Evolutionary conservation across 2,329 filamentous ascomycete species (phyloP), one percentile per base, ranked within the genome.

Genomic region (Colletotrichum salicis): DNA sequence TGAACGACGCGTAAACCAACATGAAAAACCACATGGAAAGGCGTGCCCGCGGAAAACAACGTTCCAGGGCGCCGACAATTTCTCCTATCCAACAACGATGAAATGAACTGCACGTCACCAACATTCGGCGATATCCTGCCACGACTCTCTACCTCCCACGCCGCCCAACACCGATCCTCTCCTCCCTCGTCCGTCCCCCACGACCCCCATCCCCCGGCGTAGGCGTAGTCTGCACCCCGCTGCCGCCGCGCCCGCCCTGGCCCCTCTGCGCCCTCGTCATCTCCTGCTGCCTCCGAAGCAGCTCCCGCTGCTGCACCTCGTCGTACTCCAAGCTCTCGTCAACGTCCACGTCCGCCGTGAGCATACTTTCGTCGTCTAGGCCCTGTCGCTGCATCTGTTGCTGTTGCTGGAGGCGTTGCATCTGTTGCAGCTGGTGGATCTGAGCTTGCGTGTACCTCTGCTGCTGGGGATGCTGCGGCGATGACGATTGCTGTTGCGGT

Each of bases 141-240:
- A 41, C 15, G 3, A 41, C 2, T 41, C 37, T 41, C 59, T 67
- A 71, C 71, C 74, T 67, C 64, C 74, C 74, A 66, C 74, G 73
- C 70, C 76, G 76, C 74, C 74, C 71, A 10, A 83, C 78, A 1
- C 82, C 82, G 63, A 84, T 83, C 64, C 83, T 78, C 55, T 83
- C 82, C 13, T 84, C 81, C 73, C 83, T 76, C n/a, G 71, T 76
- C 72, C 79, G 76, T 19, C 48, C 67, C 6, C 71, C 64, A 19
- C 73, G 51, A 19, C 59, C 67, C 11, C 64, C 73, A n/a, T 69
- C 60, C 27, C 67, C 78, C 0, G 75, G 76, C 35, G 77, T 80
- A 45, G 73, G 67, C 62, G 77, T 80, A 41, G 66, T 78, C 45
- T 79, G 76, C 64, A 73, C 72, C 2, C 31, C 68, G 58, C 52